Percentiles rank a stretch among this genome's conserved stretches.
Conservation (phyloP, 768 basidiomycete genomes). For the Xerocomellus chrysenteron region DNA sequence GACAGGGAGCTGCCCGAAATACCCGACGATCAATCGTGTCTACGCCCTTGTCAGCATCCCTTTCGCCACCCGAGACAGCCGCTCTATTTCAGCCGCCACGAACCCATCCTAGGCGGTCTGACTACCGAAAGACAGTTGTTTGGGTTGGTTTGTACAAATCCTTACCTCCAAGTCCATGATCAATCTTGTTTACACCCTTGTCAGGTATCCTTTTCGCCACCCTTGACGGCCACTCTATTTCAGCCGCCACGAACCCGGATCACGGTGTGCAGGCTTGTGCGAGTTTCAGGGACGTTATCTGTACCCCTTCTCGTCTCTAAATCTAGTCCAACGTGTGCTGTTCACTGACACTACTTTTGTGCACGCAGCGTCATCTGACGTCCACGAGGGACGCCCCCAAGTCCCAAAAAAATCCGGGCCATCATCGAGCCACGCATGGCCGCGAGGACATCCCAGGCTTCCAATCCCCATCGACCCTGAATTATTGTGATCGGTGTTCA, state of each 20-base stretch:
- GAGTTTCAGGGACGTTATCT: conserved; percentile 10
- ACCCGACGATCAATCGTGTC: too few relatives aligned
- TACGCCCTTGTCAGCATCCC: too few relatives aligned
- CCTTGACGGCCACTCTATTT: not conserved
- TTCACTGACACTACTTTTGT: not conserved
- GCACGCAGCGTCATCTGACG: conserved; percentile 8
- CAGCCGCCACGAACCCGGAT: conserved; percentile 5
- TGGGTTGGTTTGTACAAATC: conserved; percentile 4
- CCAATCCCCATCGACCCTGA: conserved; percentile 6
- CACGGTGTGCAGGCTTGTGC: conserved; percentile 1
- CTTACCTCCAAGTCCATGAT: too few relatives aligned
- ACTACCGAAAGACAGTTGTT: not conserved
- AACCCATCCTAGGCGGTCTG: too few relatives aligned
- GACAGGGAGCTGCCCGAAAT: too few relatives aligned
- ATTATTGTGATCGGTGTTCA: conserved; percentile 3
- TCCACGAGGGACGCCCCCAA: conserved; percentile 7
- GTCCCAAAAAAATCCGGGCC: not conserved
- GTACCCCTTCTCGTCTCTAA: too few relatives aligned
- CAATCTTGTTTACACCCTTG: not conserved
- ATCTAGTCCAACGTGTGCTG: not conserved
- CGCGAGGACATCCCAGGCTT: not conserved
- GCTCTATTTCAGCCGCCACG: too few relatives aligned
- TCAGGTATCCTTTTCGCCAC: not conserved
- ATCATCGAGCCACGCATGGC: not conserved
- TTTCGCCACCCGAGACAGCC: too few relatives aligned